Conservation (phyloP, 1,284 basidiomycete genomes). For the Tetrapyrgos nigripes region DNA sequence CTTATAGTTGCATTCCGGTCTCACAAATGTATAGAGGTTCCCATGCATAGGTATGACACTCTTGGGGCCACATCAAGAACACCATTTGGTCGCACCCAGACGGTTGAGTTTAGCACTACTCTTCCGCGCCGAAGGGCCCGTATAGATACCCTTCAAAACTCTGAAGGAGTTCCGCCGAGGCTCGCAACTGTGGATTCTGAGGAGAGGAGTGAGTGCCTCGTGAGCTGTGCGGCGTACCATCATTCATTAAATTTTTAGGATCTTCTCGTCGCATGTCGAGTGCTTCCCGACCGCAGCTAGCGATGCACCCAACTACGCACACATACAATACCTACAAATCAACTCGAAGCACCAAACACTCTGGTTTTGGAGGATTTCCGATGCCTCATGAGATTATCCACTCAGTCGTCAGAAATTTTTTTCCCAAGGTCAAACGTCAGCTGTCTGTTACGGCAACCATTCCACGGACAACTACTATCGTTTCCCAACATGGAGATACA, state of each 20-base stretch:
- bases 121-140: constrained; percentile 20
- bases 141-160: constrained; percentile 1
- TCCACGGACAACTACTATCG: constrained; percentile 72
- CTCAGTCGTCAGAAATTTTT: constrained; percentile 53
- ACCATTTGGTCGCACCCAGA: constrained; percentile 54
- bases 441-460: constrained; percentile 76
- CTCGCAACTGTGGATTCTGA: constrained; percentile 19
- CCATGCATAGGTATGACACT: constrained; percentile 41
- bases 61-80: constrained; percentile 23
- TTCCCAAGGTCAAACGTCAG: constrained; percentile 61
- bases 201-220: constrained; percentile 29
- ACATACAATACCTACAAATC: constrained; percentile 24
- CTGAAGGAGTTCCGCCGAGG: not conserved
- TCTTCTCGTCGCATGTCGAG: constrained; percentile 24
- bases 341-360: constrained; percentile 42
- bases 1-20: not conserved
- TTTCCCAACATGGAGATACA: constrained; percentile 40
- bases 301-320: constrained; percentile 23
- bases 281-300: constrained; percentile 21
- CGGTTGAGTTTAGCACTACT: constrained; percentile 60
- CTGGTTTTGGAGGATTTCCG: constrained; percentile 88
- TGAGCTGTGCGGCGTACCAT: not conserved
- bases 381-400: constrained; percentile 72
- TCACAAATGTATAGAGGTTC: constrained; percentile 25
- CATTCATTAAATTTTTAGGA: constrained; percentile 22